phyloP scores from a whole-genome alignment of 495 filamentous ascomycete species.

The Pseudoneurospora amorphoporcata region DNA sequence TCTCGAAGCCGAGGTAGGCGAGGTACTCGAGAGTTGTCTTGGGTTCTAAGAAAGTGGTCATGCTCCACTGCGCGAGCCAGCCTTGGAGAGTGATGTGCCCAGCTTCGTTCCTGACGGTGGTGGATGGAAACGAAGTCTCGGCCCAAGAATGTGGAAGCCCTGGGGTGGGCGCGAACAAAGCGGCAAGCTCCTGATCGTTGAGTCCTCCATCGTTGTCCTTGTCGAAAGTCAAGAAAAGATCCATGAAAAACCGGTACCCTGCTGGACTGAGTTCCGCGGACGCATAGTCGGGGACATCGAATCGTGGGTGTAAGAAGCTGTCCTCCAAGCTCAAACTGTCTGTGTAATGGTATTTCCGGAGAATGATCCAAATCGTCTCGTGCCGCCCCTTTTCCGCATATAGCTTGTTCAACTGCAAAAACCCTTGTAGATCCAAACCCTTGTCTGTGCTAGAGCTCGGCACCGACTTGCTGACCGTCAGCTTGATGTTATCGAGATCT shows the following conservation, averaged over 20 bases:
- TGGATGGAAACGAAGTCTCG: constrained; percentile 79
- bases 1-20: constrained; percentile 87
- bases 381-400: constrained; percentile 97
- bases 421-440: constrained; percentile 72
- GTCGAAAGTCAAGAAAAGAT: constrained; percentile 88
- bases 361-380: constrained; percentile 94
- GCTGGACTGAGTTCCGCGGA: constrained; percentile 91
- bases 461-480: constrained; percentile 58
- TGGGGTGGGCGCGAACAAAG: constrained; percentile 87
- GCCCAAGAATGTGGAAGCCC: constrained; percentile 79
- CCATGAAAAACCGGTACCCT: constrained; percentile 95
- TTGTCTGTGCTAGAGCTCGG: constrained; percentile 53
- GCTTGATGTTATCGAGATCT: constrained; percentile 82
- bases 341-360: constrained; percentile 93
- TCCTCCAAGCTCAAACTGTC: constrained; percentile 87
- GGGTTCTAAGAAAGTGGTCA: constrained; percentile 95
- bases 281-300: constrained; percentile 82
- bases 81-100: constrained; percentile 93
- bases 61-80: constrained; percentile 98
- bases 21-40: constrained; percentile 92
- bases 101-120: constrained; percentile 88
- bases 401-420: constrained; percentile 83
- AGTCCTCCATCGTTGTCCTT: constrained; percentile 96
- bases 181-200: constrained; percentile 70
- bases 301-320: constrained; percentile 82